These are phyloP conservation scores for Aspergillus awamori DNA, from an alignment of 2,329 filamentous ascomycete species.

Conservation along the genomic window DNA sequence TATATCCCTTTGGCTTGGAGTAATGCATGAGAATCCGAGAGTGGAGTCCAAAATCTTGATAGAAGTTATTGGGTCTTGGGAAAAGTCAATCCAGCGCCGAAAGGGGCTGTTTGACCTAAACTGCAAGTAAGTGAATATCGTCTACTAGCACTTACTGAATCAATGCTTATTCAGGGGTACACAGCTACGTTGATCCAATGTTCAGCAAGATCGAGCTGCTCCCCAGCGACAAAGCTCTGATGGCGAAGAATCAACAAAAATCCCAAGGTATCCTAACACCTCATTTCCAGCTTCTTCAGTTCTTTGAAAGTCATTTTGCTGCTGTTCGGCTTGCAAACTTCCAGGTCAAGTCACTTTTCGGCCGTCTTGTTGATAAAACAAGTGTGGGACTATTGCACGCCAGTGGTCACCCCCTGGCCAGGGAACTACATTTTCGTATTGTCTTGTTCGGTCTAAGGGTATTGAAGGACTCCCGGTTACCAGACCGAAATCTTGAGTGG, in stretches of 20 bases:
- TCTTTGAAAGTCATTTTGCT: constrained; percentile 92
- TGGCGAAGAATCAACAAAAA: constrained; percentile 74
- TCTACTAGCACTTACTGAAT: not conserved
- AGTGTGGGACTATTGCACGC: constrained; percentile 72
- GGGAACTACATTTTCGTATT: constrained; percentile 90
- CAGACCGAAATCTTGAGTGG: constrained; percentile 70
- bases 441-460: constrained; percentile 80
- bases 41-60: constrained; percentile 84
- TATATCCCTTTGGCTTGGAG: constrained; percentile 92
- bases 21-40: constrained; percentile 91
- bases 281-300: constrained; percentile 82
- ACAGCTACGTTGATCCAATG: constrained; percentile 79
- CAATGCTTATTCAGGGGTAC: constrained; percentile 17
- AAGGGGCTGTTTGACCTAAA: constrained; percentile 78
- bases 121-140: constrained; percentile 57
- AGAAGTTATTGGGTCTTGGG: constrained; percentile 90
- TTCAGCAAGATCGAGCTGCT: constrained; percentile 90
- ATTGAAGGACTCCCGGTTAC: constrained; percentile 68
- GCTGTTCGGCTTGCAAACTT: constrained; percentile 83
- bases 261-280: constrained; percentile 84
- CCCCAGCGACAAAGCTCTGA: constrained; percentile 76
- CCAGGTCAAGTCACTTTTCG: constrained; percentile 79
- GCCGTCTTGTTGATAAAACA: constrained; percentile 77
- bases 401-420: constrained; percentile 78
- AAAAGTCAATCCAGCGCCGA: constrained; percentile 74